Percentiles rank a stretch among this genome's conserved stretches.
Evolutionary conservation across 371 early-diverging fungal species (phyloP).

Genomic region (Mortierella sp.): DNA sequence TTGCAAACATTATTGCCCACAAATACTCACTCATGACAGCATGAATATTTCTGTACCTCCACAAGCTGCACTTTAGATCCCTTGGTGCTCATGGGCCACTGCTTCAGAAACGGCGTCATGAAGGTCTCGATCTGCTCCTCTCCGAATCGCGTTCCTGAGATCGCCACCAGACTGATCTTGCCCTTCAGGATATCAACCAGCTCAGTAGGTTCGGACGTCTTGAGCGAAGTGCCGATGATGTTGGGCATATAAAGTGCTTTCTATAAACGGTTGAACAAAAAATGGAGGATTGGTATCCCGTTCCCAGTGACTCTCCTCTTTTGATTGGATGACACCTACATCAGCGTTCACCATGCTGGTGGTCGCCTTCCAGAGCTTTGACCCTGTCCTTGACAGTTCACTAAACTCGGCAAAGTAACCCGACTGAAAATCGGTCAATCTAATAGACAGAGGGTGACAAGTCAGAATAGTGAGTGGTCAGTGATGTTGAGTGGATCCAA

Average conservation of each 20-base stretch:
- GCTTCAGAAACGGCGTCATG: constrained; percentile 45
- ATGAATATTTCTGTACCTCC: constrained; percentile 16
- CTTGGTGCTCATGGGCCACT: constrained; percentile 12
- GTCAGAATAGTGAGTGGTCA: too few relatives aligned
- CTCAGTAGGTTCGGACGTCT: constrained; percentile 62
- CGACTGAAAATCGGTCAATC: constrained; percentile 47
- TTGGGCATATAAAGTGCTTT: constrained; percentile 79
- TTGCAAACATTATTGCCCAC: too few relatives aligned
- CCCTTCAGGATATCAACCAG: constrained; percentile 66
- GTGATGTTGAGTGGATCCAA: too few relatives aligned
- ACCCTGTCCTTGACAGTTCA: constrained; percentile 42
- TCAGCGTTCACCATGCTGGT: constrained; percentile 40
- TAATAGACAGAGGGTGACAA: constrained; percentile 3
- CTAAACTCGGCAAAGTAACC: constrained; percentile 53
- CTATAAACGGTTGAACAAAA: constrained; percentile 43
- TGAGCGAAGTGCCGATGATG: constrained; percentile 68
- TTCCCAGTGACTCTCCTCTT: too few relatives aligned
- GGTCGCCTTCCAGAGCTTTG: constrained; percentile 50
- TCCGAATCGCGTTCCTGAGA: constrained; percentile 79
- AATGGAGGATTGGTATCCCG: too few relatives aligned
- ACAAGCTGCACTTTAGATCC: constrained; percentile 33
- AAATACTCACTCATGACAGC: too few relatives aligned
- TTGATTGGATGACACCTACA: constrained; percentile 24
- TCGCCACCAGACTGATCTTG: constrained; percentile 72
- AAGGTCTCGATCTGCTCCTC: constrained; percentile 62